These are phyloP conservation scores for Acrasis kona DNA, from an alignment of 78 protist genomes.

Conservation along the genomic window DNA sequence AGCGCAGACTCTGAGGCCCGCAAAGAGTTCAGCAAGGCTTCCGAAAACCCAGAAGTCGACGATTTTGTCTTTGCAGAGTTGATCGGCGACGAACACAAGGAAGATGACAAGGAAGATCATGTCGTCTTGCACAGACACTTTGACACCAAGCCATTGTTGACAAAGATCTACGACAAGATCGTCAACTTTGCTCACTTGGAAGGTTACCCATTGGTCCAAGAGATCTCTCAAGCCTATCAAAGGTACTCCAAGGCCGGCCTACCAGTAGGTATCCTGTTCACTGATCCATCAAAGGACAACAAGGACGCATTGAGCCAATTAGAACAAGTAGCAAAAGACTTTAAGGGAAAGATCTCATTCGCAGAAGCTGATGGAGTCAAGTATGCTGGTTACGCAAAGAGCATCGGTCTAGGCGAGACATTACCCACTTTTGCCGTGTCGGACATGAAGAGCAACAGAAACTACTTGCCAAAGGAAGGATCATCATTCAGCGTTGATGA, in stretches of 20 bases:
- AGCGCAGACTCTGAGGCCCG: too few species aligned
- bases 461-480: not conserved
- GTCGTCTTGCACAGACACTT: too few species aligned
- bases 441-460: not conserved
- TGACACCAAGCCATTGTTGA: too few species aligned
- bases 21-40: too few species aligned
- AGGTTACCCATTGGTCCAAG: not conserved
- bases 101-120: too few species aligned
- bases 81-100: not conserved
- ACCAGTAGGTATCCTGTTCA: not conserved
- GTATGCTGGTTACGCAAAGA: not conserved
- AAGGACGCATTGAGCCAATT: not conserved
- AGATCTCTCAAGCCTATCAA: not conserved
- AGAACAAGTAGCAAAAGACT: not conserved
- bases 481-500: not conserved
- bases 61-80: not conserved
- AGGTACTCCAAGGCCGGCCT: not conserved
- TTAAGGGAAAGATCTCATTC: not conserved
- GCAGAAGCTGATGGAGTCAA: not conserved
- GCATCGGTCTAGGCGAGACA: not conserved
- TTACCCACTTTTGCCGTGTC: not conserved
- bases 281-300: conserved; percentile 1
- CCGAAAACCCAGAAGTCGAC: not conserved
- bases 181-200: not conserved
- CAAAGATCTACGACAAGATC: too few species aligned